Evolutionary conservation across 2,329 filamentous ascomycete genomes (phyloP), one percentile per base, ranked within the genome.

Genomic region (Acrocalymma vagum): DNA sequence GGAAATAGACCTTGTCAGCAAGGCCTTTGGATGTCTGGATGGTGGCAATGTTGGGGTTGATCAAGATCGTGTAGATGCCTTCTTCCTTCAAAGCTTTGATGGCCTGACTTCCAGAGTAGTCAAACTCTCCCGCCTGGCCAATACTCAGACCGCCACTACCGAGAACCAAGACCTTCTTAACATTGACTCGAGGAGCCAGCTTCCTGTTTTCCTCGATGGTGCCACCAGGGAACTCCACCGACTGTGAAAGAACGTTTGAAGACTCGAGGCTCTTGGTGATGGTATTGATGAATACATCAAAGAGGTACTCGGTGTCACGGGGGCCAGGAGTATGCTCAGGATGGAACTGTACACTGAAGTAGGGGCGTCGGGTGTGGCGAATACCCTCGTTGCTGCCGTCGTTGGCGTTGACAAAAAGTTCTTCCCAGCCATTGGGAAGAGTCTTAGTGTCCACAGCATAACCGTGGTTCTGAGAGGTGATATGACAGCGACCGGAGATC

Each of bases 311-410:
- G 18, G 94, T 99, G 68, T 99, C 94, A 23, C 90, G 84, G 35
- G 94, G 94, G 42, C 94, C 94, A 3, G 94, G 94, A 1, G 91
- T 95, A 77, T 92, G 96, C 73, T 99, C 94, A 0, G 94, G 94
- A 67, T 99, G 94, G 76, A 99, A 99, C 69, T 99, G 94, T n/a
- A 97, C 94, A 78, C 91, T 96, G 80, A 99, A 99, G 76, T 93
- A 95, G 35, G 94, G 94, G 63, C 86, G 88, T 69, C 78, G 82
- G 32, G 82, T 76, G 70, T 97, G 91, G 72, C 92, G 87, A 65
- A 99, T 96, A 74, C 94, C 94, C 77, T 99, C 94, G 72, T 99
- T 99, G 74, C 90, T 96, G 59, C 90, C 89, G 60, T 99, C 94
- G 71, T 99, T 99, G 72, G 94, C 93, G 65, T 99, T 99, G 63